Evolutionary conservation across 257 asterid genomes (phyloP), one percentile per base, ranked within the genome.

Genomic region (Plantago elongata): DNA sequence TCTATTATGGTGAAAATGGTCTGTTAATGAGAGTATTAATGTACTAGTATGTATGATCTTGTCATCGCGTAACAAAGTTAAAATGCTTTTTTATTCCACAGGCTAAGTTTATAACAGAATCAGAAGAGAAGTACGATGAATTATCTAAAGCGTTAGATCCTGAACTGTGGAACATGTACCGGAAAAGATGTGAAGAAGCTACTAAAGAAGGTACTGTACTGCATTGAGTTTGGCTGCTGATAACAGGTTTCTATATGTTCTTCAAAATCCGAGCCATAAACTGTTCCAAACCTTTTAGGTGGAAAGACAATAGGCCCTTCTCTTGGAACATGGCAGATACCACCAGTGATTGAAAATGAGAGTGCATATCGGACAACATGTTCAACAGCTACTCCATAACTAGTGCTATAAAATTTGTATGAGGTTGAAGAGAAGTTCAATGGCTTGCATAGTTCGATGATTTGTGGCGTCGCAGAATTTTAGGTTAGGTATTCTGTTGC

Each of bases 311-410:
- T 62, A 0, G 97, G 96, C 44, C 89, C 96, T 46, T 67, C 94
- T 64, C 91, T 92, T 13, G 97, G 99, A 62, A 84, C 96, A 48
- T 92, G 99, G 99, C 78, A 75, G 43, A 74, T 89, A 45, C 99
- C 97, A 57, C 69, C 77, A 1, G 79, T 92, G 63, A 89, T 92
- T 15, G 86, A 66, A 72, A 80, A 89, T 0, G 99, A 89, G 74
- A 81, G 61, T 45, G 64, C 45, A 27, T 86, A 86, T 54, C 80
- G 96, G 44, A 66, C 70, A 11, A 13, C 62, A 29, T 62, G 72
- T 63, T 68, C 70, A 43, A 71, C 78, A 22, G 65, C 57, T 9
- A 55, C 70, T 56, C 64, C 69, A 34, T 59, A 61, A 63, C 10
- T 13, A 34, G 40, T 34, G 2, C 27, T 7, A 7, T 52, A 9